Base-by-base conservation (phyloP, 139 green algal species). In the Chlamydomonas sp. region DNA sequence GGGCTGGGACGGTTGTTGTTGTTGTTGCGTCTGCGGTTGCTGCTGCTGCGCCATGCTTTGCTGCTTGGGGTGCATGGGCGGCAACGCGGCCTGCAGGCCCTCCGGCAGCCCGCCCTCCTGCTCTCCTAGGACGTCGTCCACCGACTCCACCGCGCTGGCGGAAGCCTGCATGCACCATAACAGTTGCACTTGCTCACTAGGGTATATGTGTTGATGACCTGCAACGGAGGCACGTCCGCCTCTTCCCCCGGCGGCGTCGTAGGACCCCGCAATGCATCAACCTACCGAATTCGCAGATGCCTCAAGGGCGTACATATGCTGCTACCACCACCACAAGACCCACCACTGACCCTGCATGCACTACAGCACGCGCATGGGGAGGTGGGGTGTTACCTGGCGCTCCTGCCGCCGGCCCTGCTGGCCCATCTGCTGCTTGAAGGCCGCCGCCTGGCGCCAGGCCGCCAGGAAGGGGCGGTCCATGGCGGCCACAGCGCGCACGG, bases 381-480 rank as follows among this genome's bases (percentile, higher is more conserved):
- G 31, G 31, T 49, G 31, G 31, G 31, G 31, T 49, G 31, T 49
- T 49, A 49, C 31, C 31, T 49, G 64, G 64, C 63, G 1, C 66
- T 49, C 66, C 66, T 15, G 20, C 75, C 8, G 6, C 57, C 8
- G 17, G 71, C 1, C 20, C 82, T 63, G 84, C 84, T 14, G 63
- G 74, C 83, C 49, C 63, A 14, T 1, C 75, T 88, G 84, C 64
- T 69, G 63, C 57, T 75, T 17, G 9, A 71, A 16, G 4, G 75
- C 64, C 2, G 75, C 84, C 31, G 74, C 64, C 74, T 88, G 75
- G 63, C 84, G 75, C 84, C 84, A 88, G 1, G 84, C 84, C 4
- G 15, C n/a, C 57, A 88, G 84, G 57, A 88, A 77, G 4, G 17
- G 17, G 5, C 84, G 74, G 84, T 88, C 84, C 75, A 88, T 49